Conservation (phyloP, 176 grass and related monocot species). For the Luzula sylvatica region DNA sequence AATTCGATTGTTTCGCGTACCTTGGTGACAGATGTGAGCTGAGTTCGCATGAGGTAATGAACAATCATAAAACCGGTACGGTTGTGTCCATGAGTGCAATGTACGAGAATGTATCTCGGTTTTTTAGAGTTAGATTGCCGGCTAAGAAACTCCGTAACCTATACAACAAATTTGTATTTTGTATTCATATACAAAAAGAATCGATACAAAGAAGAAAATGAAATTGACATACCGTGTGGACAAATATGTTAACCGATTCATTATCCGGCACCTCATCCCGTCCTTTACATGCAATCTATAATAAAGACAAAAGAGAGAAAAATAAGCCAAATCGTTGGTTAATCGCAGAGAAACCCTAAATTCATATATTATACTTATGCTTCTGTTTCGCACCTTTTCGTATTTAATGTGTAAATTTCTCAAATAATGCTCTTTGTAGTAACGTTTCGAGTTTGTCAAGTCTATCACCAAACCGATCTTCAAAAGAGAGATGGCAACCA, state of each 20-base stretch:
- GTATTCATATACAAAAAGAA: no score
- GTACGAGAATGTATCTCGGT: slow-evolving; percentile 82
- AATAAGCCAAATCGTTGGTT: no score
- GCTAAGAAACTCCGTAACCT: slow-evolving; percentile 70
- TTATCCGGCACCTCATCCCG: slow-evolving; percentile 91
- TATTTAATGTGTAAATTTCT: slow-evolving; percentile 73
- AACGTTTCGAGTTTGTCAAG: slow-evolving; percentile 89
- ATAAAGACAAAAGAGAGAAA: not conserved
- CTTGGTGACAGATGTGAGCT: slow-evolving; percentile 51
- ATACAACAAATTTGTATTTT: not conserved
- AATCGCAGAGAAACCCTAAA: no score
- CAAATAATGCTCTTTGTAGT: slow-evolving; percentile 66
- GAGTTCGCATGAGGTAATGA: slow-evolving; percentile 89
- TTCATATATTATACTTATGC: no score
- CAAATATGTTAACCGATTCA: slow-evolving; percentile 74
- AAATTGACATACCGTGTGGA: slow-evolving; percentile 61
- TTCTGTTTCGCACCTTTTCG: slow-evolving; percentile 42
- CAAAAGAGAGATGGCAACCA: not conserved
- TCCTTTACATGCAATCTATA: slow-evolving; percentile 91
- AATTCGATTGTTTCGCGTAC: slow-evolving; percentile 19
- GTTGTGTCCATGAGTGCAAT: slow-evolving; percentile 99
- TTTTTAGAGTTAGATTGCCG: slow-evolving; percentile 64
- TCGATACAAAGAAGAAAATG: no score
- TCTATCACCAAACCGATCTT: slow-evolving; percentile 95
- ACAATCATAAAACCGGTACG: slow-evolving; percentile 99